A percentile compares a stretch with the other conserved stretches of the same genome.
Conservation (phyloP, 768 basidiomycete genomes). For the Chalciporus chontae region DNA sequence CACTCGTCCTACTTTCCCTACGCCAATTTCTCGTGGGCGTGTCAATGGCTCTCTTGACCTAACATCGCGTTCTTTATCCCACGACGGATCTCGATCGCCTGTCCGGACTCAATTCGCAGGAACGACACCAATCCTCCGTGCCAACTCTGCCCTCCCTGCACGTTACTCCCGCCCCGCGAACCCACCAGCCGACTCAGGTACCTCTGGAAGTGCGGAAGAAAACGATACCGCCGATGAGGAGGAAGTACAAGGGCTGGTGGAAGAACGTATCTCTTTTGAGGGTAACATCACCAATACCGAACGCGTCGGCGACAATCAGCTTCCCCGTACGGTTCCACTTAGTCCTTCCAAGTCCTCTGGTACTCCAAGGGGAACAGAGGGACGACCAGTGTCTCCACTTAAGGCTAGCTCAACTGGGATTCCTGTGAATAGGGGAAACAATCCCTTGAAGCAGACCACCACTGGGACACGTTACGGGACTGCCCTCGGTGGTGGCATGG, state of each 20-base stretch:
- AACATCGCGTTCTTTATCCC: conserved; percentile 10
- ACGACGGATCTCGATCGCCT: conserved; percentile 24
- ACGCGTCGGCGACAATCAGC: conserved; percentile 40
- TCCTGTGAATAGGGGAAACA: conserved; percentile 4
- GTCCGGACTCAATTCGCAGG: conserved; percentile 28
- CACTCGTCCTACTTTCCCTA: conserved; percentile 31
- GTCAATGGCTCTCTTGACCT: conserved; percentile 25
- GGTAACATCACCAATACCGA: conserved; percentile 43
- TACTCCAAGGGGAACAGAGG: conserved; percentile 11
- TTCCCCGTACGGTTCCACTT: conserved; percentile 56
- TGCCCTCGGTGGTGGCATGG: conserved; percentile 44
- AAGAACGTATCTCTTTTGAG: conserved; percentile 22
- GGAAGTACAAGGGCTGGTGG: conserved; percentile 27
- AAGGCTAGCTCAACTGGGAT: conserved; percentile 24
- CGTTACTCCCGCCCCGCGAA: conserved; percentile 25
- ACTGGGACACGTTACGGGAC: conserved; percentile 70
- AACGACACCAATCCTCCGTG: conserved; percentile 34
- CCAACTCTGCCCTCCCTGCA: conserved; percentile 41
- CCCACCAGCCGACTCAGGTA: conserved; percentile 10
- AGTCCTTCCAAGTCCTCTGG: conserved; percentile 32
- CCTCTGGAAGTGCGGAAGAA: conserved; percentile 17
- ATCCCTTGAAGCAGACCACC: conserved; percentile 38
- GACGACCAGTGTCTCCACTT: conserved; percentile 20
- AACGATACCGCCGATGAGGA: conserved; percentile 26
- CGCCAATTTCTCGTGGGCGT: conserved; percentile 27